Evolutionary conservation across 495 filamentous ascomycete genomes (phyloP), one percentile per base, ranked within the genome.

Genomic region (Penicillium alfredii): DNA sequence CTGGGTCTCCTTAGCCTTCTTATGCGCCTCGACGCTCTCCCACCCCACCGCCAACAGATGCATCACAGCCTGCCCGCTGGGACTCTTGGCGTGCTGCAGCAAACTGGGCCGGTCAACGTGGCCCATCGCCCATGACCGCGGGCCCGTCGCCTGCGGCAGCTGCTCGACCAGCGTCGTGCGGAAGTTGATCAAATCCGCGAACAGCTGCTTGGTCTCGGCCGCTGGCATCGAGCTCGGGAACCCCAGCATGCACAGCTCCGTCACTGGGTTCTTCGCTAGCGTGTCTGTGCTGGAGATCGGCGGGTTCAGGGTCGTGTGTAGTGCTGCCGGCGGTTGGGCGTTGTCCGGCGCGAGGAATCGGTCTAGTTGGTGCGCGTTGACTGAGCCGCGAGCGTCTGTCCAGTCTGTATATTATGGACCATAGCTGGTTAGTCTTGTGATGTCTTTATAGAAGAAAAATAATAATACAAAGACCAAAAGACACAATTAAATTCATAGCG

Each of bases 11-110:
- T 68, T 64, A 15, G 61, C 70, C 39, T 51, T 39, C 55, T 56
- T 49, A 51, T 80, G 76, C 38, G 56, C 60, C 22, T 80, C 73
- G 7, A 71, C 53, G 41, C 61, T 73, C 13, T 67, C 60, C 77
- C 77, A 82, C 3, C 75, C 78, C 17, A 74, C 25, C 10, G 40
- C 56, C 19, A 69, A 38, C 0, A 76, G 42, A 26, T 60, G 50
- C 30, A 61, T 46, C 22, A 61, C 60, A 13, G 62, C 62, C 44
- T 61, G 53, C 14, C 58, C 68, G 26, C 45, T 60, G 26, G 53
- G 46, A 44, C 53, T 62, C 11, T 54, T 48, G 17, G 38, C 45
- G 45, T 71, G 62, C 20, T 46, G 19, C 27, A 67, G 28, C 40
- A 54, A 64, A 35, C 66, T 59, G 1, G 59, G 68, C 22, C 59